Base-by-base conservation (phyloP, 441 rosid species). In the Bruguiera hainesii region DNA sequence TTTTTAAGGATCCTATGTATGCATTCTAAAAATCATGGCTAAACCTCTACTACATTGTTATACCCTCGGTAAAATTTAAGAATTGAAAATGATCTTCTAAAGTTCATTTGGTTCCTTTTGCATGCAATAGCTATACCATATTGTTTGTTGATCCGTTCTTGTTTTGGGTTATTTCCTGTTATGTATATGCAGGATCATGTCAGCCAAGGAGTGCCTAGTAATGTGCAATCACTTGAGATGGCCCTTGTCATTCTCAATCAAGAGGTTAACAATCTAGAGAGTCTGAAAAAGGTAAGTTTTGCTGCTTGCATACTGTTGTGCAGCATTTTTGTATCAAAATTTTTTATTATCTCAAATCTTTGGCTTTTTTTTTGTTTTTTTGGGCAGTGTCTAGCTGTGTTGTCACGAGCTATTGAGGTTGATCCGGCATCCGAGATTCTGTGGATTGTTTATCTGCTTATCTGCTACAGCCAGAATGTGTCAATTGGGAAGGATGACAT, bases 391-490 rank as follows among this genome's bases (percentile, higher is more conserved):
- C 96, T 95, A 65, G 74, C 82, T 68, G 50, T 85, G 56, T 85
- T 95, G 51, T 86, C 96, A 73, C 83, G 91, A 64, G 89, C 93
- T 64, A 89, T 95, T 50, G 97, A 92, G 82, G 77, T 73, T 79
- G 86, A 88, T 75, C 89, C 86, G 37, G 65, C 86, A 61, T 90
- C 93, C 69, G 98, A 90, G 79, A 71, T 78, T 76, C 86, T 87
- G 73, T 95, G 99, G 99, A 84, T 82, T 42, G 76, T 81, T 61
- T 95, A 95, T 79, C 85, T 95, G 70, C 79, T 90, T 63, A 77
- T 92, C 66, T 90, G 71, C 82, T 76, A 80, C 68, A 73, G 84
- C 79, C 71, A 73, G 73, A 72, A 60, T 66, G 78, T 77, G 65
- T 79, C 88, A 30, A 72, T 60, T 65, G 86, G 73, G 64, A 76